Evolutionary conservation across 2,329 filamentous ascomycete species (phyloP).

Genomic region (Phialophora chinensis): DNA sequence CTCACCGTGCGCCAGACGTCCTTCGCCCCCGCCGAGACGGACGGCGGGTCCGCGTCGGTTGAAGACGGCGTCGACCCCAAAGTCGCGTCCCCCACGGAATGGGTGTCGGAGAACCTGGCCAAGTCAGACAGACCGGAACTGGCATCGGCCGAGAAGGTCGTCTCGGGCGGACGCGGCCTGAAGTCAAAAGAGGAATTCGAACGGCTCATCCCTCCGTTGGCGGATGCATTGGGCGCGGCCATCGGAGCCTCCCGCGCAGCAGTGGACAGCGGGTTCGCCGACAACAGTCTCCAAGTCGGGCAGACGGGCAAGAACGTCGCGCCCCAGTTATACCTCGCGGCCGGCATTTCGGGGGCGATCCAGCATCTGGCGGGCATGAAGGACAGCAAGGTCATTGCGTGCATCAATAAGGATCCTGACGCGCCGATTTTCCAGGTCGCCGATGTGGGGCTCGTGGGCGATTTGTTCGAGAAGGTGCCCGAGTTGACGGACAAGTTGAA

Average conservation of each 20-base stretch:
- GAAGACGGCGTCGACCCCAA: conserved; percentile 87
- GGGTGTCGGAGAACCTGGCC: conserved; percentile 90
- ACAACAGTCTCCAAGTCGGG: conserved; percentile 97
- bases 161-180: conserved; percentile 89
- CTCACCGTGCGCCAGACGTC: conserved; percentile 93
- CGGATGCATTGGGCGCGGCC: conserved; percentile 90
- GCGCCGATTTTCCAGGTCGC: conserved; percentile 98
- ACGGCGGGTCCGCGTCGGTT: conserved; percentile 74
- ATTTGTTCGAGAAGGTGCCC: conserved; percentile 93
- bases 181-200: conserved; percentile 99
- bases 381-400: conserved; percentile 98
- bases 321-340: conserved; percentile 91
- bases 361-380: conserved; percentile 99
- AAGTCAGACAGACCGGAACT: conserved; percentile 95
- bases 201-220: conserved; percentile 85
- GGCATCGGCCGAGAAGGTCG: conserved; percentile 83
- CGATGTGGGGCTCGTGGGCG: conserved; percentile 92
- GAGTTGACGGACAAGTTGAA: conserved; percentile 96
- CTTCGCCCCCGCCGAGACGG: conserved; percentile 74
- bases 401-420: conserved; percentile 97
- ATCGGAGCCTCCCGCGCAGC: conserved; percentile 94
- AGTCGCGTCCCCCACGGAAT: conserved; percentile 73
- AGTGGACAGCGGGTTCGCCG: conserved; percentile 95
- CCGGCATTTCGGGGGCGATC: conserved; percentile 95
- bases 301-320: conserved; percentile 99